These are phyloP conservation scores for Aspergillus piperis DNA, from an alignment of 2,329 filamentous ascomycete species.

Conservation along the genomic window DNA sequence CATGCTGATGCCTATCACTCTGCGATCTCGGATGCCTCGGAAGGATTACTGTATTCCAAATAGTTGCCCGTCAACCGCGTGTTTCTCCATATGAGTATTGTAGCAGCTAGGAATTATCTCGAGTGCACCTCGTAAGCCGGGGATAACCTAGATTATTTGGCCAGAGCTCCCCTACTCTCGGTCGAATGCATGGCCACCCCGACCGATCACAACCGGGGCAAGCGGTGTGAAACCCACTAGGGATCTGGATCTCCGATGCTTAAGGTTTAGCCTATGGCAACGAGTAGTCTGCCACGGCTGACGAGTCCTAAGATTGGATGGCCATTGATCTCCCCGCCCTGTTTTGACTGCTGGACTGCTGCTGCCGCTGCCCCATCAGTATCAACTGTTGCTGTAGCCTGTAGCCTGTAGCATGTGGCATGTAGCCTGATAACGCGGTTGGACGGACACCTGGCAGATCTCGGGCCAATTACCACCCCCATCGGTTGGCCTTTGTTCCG, in stretches of 20 bases:
- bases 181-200: background rate
- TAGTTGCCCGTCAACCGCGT: background rate
- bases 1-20: background rate
- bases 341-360: background rate
- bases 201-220: background rate
- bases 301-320: background rate
- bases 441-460: background rate
- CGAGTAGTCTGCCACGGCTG: background rate
- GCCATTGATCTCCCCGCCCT: no score
- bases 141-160: background rate
- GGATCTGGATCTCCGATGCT: slow-evolving; percentile 4
- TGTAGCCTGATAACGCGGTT: background rate
- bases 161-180: background rate
- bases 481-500: slow-evolving; percentile 1
- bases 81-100: no score
- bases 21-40: background rate
- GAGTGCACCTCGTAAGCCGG: background rate
- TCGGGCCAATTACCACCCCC: background rate
- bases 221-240: background rate
- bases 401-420: no score
- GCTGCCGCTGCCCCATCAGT: no score
- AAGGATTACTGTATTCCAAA: background rate
- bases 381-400: no score
- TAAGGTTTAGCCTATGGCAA: slow-evolving; percentile 1
- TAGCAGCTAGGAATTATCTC: no score